Conservation (phyloP, 345 rosid genomes). For the Physaria fendleri region DNA sequence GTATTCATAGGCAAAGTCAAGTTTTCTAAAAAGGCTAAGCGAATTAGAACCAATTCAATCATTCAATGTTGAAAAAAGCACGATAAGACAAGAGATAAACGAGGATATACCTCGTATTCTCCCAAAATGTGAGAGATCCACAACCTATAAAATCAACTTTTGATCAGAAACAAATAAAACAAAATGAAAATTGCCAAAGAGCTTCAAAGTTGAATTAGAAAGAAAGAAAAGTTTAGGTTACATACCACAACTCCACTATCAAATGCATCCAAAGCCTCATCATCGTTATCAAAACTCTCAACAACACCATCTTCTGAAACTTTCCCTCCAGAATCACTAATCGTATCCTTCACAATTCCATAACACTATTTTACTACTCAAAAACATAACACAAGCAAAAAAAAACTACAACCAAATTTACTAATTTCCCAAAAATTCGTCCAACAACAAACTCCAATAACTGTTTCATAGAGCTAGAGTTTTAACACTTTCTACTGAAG, state of each 20-base stretch:
- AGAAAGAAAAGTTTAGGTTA: too few relatives aligned
- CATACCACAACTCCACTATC: conserved; percentile 60
- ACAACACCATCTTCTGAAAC: conserved; percentile 71
- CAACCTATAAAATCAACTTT: conserved; percentile 36
- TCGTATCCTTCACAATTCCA: conserved; percentile 44
- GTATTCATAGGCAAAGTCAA: neutral
- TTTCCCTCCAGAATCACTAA: conserved; percentile 50
- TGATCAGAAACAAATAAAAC: neutral
- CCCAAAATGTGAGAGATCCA: conserved; percentile 81
- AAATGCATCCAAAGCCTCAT: conserved; percentile 75
- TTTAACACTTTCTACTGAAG: neutral
- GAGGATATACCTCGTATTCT: conserved; percentile 64
- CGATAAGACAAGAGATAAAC: neutral
- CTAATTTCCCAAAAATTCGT: neutral
- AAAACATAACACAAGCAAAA: neutral
- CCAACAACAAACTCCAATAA: neutral
- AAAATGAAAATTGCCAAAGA: neutral
- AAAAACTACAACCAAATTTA: neutral
- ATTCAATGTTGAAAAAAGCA: neutral
- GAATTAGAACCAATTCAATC: neutral
- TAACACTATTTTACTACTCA: neutral
- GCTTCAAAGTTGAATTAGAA: neutral
- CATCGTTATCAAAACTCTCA: conserved; percentile 74
- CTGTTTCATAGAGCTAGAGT: neutral
- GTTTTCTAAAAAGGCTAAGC: neutral